Conservation (phyloP, 139 green algal genomes). For the Chlamydomonas sp. region DNA sequence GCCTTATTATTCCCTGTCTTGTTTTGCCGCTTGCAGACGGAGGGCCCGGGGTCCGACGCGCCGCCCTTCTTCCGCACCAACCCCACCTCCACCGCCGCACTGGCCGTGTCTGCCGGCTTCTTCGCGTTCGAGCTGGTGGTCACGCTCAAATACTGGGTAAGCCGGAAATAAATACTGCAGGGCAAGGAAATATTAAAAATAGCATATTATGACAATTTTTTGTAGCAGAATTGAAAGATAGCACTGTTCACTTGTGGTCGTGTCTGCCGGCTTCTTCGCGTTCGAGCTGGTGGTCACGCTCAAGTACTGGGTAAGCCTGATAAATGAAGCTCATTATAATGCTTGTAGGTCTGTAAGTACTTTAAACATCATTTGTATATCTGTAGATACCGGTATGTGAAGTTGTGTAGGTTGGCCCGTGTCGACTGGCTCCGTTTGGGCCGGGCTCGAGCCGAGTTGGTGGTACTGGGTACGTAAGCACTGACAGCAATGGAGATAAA, state of each 20-base stretch:
- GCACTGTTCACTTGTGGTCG: slow-evolving; percentile 3
- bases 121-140: slow-evolving; percentile 45
- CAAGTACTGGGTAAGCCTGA: slow-evolving; percentile 50
- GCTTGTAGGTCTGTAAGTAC: background rate
- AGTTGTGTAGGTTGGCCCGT: too few relatives aligned
- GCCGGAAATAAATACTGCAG: background rate
- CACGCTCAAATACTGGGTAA: slow-evolving; percentile 53
- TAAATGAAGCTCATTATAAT: too few relatives aligned
- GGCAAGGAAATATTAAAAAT: background rate
- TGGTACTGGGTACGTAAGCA: too few relatives aligned
- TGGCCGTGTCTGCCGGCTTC: slow-evolving; percentile 49
- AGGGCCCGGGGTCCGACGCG: background rate
- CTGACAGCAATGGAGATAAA: too few relatives aligned
- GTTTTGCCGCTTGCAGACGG: background rate
- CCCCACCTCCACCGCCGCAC: slow-evolving; percentile 7
- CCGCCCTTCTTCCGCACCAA: slow-evolving; percentile 38
- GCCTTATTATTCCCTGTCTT: too few relatives aligned
- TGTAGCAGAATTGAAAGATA: too few relatives aligned
- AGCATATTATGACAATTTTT: too few relatives aligned
- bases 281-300: slow-evolving; percentile 43
- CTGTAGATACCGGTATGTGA: too few relatives aligned
- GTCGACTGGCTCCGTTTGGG: too few relatives aligned
- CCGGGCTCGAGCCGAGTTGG: too few relatives aligned
- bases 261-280: slow-evolving; percentile 50
- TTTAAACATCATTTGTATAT: too few relatives aligned